Conservation (phyloP, 176 grass and related monocot species). For the Panicum miliaceum region DNA sequence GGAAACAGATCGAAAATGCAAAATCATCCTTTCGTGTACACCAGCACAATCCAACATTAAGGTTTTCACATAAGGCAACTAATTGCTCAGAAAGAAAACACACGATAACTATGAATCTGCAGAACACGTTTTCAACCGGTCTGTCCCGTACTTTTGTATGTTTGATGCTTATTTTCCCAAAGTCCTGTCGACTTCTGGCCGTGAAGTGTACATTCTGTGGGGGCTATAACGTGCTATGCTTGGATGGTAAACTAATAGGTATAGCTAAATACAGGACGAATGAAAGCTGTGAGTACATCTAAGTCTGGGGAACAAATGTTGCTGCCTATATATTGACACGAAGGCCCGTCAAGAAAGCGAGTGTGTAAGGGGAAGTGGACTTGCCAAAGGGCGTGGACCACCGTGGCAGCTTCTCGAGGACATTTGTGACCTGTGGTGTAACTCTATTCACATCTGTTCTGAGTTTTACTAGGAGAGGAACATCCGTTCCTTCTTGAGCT, state of each 20-base stretch:
- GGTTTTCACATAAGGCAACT: not conserved
- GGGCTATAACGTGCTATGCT: conserved; percentile 38
- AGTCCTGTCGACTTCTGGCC: not conserved
- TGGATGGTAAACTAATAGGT: conserved; percentile 31
- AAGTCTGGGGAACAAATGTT: not conserved
- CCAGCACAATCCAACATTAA: not conserved
- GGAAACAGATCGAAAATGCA: not conserved
- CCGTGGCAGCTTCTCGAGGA: conserved; percentile 76
- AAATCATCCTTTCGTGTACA: not conserved
- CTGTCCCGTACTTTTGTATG: not conserved
- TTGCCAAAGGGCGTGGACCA: conserved; percentile 88
- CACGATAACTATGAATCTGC: not conserved
- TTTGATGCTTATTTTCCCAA: not conserved
- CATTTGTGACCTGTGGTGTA: conserved; percentile 58
- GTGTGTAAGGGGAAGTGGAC: conserved; percentile 68
- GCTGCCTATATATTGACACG: conserved; percentile 68
- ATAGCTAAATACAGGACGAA: conserved; percentile 39
- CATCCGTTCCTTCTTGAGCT: conserved; percentile 10
- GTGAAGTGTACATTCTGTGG: conserved; percentile 23
- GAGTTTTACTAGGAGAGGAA: conserved; percentile 67
- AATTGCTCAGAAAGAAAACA: not conserved
- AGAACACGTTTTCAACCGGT: not conserved
- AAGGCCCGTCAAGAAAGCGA: conserved; percentile 86
- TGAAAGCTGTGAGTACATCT: conserved; percentile 15
- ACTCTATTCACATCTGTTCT: conserved; percentile 73